Conservation (phyloP, 176 grass and related monocot species). For the Musa itinerans region DNA sequence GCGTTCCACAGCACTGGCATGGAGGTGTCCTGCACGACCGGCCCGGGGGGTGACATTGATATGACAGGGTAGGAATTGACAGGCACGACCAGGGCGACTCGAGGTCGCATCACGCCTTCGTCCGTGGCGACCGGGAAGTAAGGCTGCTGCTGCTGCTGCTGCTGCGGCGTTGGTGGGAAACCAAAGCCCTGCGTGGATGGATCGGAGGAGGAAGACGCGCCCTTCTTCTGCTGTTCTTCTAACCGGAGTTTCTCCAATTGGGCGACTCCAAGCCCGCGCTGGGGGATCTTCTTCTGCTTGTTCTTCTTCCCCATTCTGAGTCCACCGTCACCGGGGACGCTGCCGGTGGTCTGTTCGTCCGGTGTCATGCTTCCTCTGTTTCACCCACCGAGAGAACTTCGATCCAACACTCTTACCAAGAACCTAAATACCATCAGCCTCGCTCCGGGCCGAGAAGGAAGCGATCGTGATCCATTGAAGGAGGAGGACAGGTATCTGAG, state of each 20-base stretch:
- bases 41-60: no score
- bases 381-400: no score
- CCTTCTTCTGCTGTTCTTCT: conserved; percentile 12
- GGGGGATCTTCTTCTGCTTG: conserved; percentile 23
- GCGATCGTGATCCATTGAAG: not conserved
- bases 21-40: no score
- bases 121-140: not conserved
- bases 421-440: not conserved
- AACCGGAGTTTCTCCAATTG: conserved; percentile 27
- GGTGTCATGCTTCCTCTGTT: no score
- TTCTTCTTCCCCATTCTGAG: not conserved
- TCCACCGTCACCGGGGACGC: no score
- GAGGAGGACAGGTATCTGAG: not conserved
- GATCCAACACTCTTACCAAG: no score
- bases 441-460: not conserved
- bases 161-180: not conserved
- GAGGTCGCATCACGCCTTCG: no score
- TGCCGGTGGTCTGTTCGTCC: no score
- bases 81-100: no score
- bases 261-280: conserved; percentile 26
- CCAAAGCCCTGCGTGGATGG: not conserved
- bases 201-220: not conserved
- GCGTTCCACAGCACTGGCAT: no score
- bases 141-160: no score
- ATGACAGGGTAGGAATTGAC: no score